These are phyloP conservation scores for Eucalyptus marginata DNA, from an alignment of 345 rosid species.

Conservation along the genomic window DNA sequence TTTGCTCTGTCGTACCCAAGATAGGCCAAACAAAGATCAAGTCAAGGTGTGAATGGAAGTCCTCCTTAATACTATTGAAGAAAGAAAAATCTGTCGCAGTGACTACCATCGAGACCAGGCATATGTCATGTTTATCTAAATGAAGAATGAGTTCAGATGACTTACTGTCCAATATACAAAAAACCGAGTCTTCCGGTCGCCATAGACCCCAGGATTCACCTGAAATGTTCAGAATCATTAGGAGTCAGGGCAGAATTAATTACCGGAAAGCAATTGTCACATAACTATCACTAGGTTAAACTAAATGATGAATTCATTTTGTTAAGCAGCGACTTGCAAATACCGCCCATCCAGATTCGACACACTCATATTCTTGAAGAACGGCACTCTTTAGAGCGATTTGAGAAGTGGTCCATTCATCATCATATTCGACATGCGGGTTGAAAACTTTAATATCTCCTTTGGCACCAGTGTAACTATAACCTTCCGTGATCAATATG, in stretches of 20 bases:
- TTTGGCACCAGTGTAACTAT: constrained; percentile 31
- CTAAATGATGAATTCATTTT: background rate
- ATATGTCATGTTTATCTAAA: background rate
- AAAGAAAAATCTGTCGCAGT: background rate
- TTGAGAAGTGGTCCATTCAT: constrained; percentile 35
- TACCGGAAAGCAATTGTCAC: background rate
- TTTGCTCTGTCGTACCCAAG: background rate
- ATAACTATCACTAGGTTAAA: background rate
- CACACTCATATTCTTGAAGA: constrained; percentile 22
- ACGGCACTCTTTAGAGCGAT: constrained; percentile 31
- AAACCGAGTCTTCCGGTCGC: constrained; percentile 34
- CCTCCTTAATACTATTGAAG: rapidly evolving
- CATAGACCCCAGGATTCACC: constrained; percentile 47
- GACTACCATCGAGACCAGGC: background rate
- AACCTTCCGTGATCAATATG: constrained; percentile 26
- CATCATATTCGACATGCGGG: constrained; percentile 30
- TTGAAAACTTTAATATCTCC: constrained; percentile 42
- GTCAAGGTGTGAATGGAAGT: background rate
- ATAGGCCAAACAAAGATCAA: background rate
- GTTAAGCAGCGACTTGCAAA: background rate
- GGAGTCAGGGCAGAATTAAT: background rate
- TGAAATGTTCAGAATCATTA: background rate
- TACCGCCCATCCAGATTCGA: constrained; percentile 51
- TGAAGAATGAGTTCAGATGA: background rate
- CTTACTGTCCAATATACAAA: constrained; percentile 50